A percentile compares a stretch with the other conserved stretches of the same genome.
phyloP scores from a whole-genome alignment of 257 asterid genomes.

The Plectranthus barbatus region DNA sequence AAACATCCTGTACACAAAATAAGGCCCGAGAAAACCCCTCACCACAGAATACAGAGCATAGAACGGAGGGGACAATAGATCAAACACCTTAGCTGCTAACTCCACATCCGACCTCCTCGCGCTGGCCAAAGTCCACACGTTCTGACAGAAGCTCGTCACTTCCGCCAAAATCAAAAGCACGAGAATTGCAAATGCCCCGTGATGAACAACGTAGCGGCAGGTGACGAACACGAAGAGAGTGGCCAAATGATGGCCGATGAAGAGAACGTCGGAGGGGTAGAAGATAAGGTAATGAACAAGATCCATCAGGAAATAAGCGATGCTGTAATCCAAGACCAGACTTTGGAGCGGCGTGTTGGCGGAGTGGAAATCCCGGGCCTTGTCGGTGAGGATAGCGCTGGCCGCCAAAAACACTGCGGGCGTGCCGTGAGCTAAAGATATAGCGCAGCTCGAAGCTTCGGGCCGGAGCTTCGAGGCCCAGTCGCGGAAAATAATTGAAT shows the following conservation, averaged over 20 bases:
- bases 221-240: constrained; percentile 83
- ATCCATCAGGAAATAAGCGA: constrained; percentile 85
- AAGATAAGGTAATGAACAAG: constrained; percentile 65
- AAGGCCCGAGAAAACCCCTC: constrained; percentile 73
- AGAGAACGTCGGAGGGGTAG: constrained; percentile 64
- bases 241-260: constrained; percentile 80
- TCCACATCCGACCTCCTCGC: constrained; percentile 49
- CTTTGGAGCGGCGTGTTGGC: constrained; percentile 51
- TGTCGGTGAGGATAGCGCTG: constrained; percentile 47
- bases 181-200: constrained; percentile 72
- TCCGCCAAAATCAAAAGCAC: constrained; percentile 73
- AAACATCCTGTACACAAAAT: constrained; percentile 60
- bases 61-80: constrained; percentile 68
- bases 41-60: constrained; percentile 66
- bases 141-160: constrained; percentile 87
- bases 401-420: constrained; percentile 76
- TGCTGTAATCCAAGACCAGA: constrained; percentile 79
- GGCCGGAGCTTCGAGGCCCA: constrained; percentile 72
- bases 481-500: constrained; percentile 43
- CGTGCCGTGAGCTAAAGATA: constrained; percentile 81
- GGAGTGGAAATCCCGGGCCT: constrained; percentile 45
- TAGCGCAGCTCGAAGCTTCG: constrained; percentile 89
- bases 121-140: constrained; percentile 78
- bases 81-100: constrained; percentile 53
- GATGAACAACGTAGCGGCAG: constrained; percentile 64